Base-by-base conservation (phyloP, 78 protist genomes). In the Reticulomyxa filosa region DNA sequence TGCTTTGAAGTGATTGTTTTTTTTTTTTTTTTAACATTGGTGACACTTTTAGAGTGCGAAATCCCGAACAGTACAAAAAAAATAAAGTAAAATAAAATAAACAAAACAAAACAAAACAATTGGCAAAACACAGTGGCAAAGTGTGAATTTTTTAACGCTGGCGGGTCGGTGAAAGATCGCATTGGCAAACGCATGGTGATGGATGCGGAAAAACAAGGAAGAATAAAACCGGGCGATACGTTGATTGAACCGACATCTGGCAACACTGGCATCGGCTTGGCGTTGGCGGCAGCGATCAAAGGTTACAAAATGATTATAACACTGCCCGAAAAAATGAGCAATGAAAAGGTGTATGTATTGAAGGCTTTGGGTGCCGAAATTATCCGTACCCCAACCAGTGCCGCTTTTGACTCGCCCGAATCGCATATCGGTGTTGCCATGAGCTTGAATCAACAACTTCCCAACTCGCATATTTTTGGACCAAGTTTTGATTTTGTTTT, bases 181-280 rank as follows among this genome's bases (percentile, higher is more conserved):
- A 38, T 67, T 1, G 57, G 37, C 11, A 48, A 50, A 62, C 67
- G 38, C 30, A 52, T 10, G 5, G 8, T 52, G 26, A 17, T 26
- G 50, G 67, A 63, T 23, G 67, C 67, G 6, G 67, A 63, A 32
- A 63, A 38, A 26, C n/a, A 20, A 11, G 67, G 67, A 6, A 20
- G 67, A 13, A 63, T 63, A 48, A 63, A 63, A 57, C 78, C 79
- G 17, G 97, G 96, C 25, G 89, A 81, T 70, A 84, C 87, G 0
- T 38, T 91, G 48, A 84, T 88, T 57, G 97, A 91, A 76, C 93
- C 97, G 61, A 91, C 97, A 1, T 82, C 90, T 0, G 97, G 97
- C 27, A 91, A 91, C 80, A 91, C 97, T 17, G 67, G 67, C 10
- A 82, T 91, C 46, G 97, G 95, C 38, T 77, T 91, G 38, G 92